These are phyloP conservation scores for Quercus aquifolioides DNA, from an alignment of 306 rosid genomes.

Conservation along the genomic window DNA sequence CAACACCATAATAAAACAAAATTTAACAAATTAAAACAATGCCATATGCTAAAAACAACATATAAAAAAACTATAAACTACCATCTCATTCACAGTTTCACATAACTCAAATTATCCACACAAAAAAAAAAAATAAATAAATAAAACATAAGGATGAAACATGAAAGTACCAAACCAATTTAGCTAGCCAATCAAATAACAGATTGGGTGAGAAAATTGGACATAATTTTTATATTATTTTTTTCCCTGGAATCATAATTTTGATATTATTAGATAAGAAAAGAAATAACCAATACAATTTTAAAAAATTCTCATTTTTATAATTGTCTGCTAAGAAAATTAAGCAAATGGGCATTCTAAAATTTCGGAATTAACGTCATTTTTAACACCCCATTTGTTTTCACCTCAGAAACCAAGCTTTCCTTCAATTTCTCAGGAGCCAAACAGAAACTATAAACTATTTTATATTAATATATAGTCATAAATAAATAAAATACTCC, in stretches of 20 bases:
- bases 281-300: background rate
- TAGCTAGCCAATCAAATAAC: background rate
- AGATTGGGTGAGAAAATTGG: background rate
- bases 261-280: background rate
- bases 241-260: background rate
- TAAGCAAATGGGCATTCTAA: background rate
- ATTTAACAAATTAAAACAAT: background rate
- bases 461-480: background rate
- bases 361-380: background rate
- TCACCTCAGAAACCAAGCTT: background rate
- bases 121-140: background rate
- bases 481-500: background rate
- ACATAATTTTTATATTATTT: background rate
- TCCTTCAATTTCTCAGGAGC: slow-evolving; percentile 10
- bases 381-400: no score
- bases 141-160: background rate
- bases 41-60: background rate
- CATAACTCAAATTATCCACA: no score
- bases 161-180: background rate
- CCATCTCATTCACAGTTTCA: no score
- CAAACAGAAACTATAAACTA: background rate
- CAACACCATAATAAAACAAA: background rate
- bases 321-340: background rate
- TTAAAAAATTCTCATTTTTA: background rate
- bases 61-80: background rate